Evolutionary conservation across 2,329 filamentous ascomycete species (phyloP).

Genomic region (Aureobasidium sp.): DNA sequence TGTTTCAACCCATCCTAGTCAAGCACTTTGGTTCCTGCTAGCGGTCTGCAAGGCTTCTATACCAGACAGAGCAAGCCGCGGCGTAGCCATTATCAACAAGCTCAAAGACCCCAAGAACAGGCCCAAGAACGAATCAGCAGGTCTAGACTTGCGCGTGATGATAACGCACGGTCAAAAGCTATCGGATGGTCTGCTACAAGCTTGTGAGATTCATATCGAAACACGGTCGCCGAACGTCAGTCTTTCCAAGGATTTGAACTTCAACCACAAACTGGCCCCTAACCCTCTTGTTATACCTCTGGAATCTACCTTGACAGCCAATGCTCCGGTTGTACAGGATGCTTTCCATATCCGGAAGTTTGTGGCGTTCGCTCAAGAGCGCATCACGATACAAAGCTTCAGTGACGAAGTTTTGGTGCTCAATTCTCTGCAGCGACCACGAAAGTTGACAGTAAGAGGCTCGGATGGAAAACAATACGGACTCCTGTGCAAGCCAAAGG

Average conservation of each 20-base stretch:
- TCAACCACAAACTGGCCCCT: slow-evolving; percentile 74
- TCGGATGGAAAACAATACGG: slow-evolving; percentile 84
- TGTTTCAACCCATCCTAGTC: slow-evolving; percentile 77
- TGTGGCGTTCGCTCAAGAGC: slow-evolving; percentile 77
- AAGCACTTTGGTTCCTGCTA: slow-evolving; percentile 84
- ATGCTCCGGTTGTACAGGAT: slow-evolving; percentile 63
- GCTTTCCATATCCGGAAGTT: slow-evolving; percentile 59
- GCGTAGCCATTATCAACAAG: slow-evolving; percentile 29
- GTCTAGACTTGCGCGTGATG: slow-evolving; percentile 58
- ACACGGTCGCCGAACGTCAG: slow-evolving; percentile 63
- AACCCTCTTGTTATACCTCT: slow-evolving; percentile 83
- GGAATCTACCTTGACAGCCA: slow-evolving; percentile 74
- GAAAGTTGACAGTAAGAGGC: slow-evolving; percentile 78
- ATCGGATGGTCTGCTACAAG: slow-evolving; percentile 68
- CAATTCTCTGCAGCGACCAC: slow-evolving; percentile 83
- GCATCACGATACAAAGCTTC: slow-evolving; percentile 73
- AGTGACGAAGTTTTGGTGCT: slow-evolving; percentile 82
- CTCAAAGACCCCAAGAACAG: slow-evolving; percentile 45
- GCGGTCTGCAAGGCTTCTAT: slow-evolving; percentile 77
- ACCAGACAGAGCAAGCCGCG: slow-evolving; percentile 54
- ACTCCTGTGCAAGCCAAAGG: slow-evolving; percentile 93
- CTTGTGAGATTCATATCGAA: slow-evolving; percentile 73
- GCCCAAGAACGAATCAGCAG: slow-evolving; percentile 44
- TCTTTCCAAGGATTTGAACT: slow-evolving; percentile 66
- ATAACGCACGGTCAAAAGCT: slow-evolving; percentile 74